These are phyloP conservation scores for Cenococcum geophilum DNA, from an alignment of 495 filamentous ascomycete genomes.

Conservation along the genomic window DNA sequence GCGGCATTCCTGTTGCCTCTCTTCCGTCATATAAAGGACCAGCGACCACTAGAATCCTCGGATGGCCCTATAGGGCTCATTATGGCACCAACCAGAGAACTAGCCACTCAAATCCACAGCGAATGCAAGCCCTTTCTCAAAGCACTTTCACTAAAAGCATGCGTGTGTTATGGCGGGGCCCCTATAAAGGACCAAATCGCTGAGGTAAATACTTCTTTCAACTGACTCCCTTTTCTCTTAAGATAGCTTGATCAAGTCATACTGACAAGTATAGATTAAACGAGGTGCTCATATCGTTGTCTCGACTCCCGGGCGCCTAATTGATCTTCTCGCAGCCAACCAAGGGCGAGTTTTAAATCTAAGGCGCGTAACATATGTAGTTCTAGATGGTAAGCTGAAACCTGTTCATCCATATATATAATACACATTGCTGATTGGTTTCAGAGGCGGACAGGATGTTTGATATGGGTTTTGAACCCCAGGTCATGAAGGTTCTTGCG, in stretches of 20 bases:
- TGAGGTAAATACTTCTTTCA: no score
- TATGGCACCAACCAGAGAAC: constrained; percentile 90
- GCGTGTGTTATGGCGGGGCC: constrained; percentile 92
- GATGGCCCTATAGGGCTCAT: constrained; percentile 87
- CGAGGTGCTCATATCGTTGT: constrained; percentile 89
- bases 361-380: constrained; percentile 80
- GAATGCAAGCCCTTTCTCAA: constrained; percentile 93
- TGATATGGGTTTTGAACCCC: constrained; percentile 98
- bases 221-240: no score
- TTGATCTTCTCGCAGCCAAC: constrained; percentile 90
- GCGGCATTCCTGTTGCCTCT: constrained; percentile 91
- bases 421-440: no score
- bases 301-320: constrained; percentile 93
- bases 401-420: no score
- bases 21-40: constrained; percentile 97
- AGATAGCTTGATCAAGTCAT: no score
- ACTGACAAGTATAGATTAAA: constrained; percentile 58
- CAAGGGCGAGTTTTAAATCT: constrained; percentile 88
- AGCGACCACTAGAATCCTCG: constrained; percentile 69
- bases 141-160: constrained; percentile 75
- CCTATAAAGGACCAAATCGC: constrained; percentile 98
- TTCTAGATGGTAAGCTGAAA: constrained; percentile 54
- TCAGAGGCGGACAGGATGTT: constrained; percentile 96
- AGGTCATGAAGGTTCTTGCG: constrained; percentile 91
- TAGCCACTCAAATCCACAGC: constrained; percentile 89